A percentile compares a stretch with the other conserved stretches of the same genome.
phyloP scores from a whole-genome alignment of 2,329 filamentous ascomycete species.

The Fusarium miscanthi region DNA sequence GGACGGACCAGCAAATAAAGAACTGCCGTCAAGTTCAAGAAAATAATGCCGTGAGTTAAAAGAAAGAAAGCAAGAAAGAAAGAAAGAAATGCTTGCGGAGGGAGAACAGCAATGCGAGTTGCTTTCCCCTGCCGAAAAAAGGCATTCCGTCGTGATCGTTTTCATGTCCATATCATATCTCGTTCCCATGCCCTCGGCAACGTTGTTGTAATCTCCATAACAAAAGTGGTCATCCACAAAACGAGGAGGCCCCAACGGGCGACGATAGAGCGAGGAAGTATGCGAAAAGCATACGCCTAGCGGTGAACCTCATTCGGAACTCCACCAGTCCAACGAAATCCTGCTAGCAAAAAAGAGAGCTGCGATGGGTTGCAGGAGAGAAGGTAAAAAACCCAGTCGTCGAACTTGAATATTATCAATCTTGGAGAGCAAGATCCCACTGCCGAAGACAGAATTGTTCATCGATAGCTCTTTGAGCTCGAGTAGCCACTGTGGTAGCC shows the following conservation, averaged over 20 bases:
- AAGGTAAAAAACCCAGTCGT: constrained; percentile 61
- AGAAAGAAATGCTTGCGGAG: constrained; percentile 3
- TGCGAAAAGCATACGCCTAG: constrained; percentile 9
- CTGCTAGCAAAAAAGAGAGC: constrained; percentile 61
- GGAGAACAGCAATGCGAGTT: background rate
- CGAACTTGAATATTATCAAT: constrained; percentile 57
- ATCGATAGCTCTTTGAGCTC: constrained; percentile 59
- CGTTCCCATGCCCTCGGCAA: constrained; percentile 48
- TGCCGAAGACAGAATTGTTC: constrained; percentile 65
- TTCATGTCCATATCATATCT: constrained; percentile 43
- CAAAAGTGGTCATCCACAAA: constrained; percentile 15
- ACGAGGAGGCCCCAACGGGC: constrained; percentile 8
- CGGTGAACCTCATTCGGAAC: constrained; percentile 43
- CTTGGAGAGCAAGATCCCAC: constrained; percentile 56
- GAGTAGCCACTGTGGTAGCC: constrained; percentile 65
- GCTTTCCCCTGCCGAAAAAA: constrained; percentile 8
- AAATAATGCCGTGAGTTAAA: constrained; percentile 21
- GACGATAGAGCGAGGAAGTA: constrained; percentile 10
- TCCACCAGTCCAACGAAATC: constrained; percentile 55
- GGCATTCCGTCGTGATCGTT: constrained; percentile 33
- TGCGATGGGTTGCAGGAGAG: constrained; percentile 61
- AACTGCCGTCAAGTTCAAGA: constrained; percentile 1
- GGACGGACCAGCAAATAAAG: constrained; percentile 2
- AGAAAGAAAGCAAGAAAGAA: constrained; percentile 10
- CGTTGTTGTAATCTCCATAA: constrained; percentile 40